A percentile compares a stretch with the other conserved stretches of the same genome.
Conservation (phyloP, 2,329 filamentous ascomycete species). For the Akanthomyces muscarius region DNA sequence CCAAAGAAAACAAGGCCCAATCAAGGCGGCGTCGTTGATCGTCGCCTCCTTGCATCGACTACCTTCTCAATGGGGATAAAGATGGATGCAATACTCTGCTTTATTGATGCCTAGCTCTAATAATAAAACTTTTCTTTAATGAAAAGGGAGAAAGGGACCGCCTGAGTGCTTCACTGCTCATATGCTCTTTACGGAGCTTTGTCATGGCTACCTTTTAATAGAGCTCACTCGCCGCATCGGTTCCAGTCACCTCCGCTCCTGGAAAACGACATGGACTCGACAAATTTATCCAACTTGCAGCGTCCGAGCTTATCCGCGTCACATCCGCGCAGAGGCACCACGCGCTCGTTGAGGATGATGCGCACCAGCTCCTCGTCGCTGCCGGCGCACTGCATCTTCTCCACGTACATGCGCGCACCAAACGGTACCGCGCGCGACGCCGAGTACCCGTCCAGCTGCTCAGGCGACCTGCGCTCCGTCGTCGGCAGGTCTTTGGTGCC, state of each 20-base stretch:
- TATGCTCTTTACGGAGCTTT: neutral
- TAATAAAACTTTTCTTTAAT: neutral
- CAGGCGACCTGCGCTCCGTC: constrained; percentile 45
- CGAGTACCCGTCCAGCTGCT: constrained; percentile 63
- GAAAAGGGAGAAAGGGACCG: neutral
- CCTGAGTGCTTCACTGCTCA: neutral
- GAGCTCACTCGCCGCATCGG: constrained; percentile 35
- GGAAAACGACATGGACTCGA: constrained; percentile 73
- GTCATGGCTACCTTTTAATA: neutral
- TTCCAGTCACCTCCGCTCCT: constrained; percentile 69
- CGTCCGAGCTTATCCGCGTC: constrained; percentile 64
- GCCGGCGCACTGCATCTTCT: constrained; percentile 70
- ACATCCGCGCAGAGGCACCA: constrained; percentile 69
- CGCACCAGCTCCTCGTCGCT: constrained; percentile 68
- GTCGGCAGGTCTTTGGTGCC: constrained; percentile 52
- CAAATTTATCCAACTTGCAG: constrained; percentile 66
- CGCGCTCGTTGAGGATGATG: constrained; percentile 78
- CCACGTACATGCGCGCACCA: constrained; percentile 74
- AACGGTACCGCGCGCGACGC: constrained; percentile 81
- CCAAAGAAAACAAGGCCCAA: neutral
- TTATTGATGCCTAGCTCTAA: constrained; percentile 1
- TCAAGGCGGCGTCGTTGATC: neutral
- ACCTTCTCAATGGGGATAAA: neutral
- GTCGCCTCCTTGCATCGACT: neutral
- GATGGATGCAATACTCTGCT: neutral